These are phyloP conservation scores for Sedum album DNA, from an alignment of 164 flowering plant species.

Conservation along the genomic window DNA sequence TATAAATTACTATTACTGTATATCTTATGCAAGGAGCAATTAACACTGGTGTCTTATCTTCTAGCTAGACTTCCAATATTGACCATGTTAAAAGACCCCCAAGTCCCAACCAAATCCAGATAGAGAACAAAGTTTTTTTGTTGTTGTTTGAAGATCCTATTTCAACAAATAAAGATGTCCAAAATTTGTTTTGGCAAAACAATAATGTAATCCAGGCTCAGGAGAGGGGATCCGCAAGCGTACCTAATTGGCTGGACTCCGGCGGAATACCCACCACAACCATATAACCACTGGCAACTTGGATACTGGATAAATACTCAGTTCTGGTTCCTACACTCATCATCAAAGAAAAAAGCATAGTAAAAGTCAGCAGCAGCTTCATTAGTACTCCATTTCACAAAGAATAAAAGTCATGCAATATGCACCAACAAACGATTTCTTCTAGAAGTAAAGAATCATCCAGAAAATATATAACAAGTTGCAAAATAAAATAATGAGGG, in stretches of 20 bases:
- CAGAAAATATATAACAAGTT: not conserved
- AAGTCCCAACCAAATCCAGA: no score
- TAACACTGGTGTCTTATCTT: not conserved
- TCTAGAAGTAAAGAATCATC: conserved; percentile 5
- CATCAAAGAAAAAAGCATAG: not conserved
- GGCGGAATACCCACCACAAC: not conserved
- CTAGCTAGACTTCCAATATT: not conserved
- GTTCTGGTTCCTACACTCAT: not conserved
- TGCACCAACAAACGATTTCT: not conserved
- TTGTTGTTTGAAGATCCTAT: not conserved
- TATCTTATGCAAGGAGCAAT: no score
- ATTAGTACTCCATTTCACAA: not conserved
- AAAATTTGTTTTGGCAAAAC: not conserved
- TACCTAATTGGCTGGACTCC: no score
- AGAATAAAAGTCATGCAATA: no score
- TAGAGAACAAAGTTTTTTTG: not conserved
- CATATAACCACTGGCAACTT: not conserved
- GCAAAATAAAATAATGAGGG: not conserved
- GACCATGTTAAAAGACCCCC: not conserved
- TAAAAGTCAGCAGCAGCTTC: not conserved
- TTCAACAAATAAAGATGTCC: not conserved
- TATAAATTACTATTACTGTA: no score
- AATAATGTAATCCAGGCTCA: not conserved
- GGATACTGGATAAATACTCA: not conserved
- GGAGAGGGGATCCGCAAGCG: not conserved